A percentile compares a stretch with the other conserved stretches of the same genome.
Evolutionary conservation across 2,329 filamentous ascomycete species (phyloP).

Genomic region (Neoarthrinium moseri): DNA sequence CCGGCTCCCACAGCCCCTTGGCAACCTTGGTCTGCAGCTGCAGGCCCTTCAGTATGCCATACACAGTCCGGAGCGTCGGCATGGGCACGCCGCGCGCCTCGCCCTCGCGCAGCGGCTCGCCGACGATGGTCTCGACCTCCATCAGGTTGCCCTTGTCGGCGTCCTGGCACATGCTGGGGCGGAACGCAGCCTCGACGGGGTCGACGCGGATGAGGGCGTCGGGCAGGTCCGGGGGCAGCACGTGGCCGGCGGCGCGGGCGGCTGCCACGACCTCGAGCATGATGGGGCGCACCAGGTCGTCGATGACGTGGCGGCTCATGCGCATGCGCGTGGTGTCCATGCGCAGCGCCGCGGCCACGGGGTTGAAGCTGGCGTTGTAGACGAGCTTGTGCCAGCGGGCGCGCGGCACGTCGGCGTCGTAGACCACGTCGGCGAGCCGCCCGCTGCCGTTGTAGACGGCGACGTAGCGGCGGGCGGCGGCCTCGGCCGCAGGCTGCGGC

Average conservation of each 20-base stretch:
- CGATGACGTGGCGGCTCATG: slow-evolving; percentile 40
- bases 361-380: slow-evolving; percentile 50
- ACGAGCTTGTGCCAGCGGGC: slow-evolving; percentile 51
- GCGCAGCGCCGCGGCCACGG: slow-evolving; percentile 48
- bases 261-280: slow-evolving; percentile 53
- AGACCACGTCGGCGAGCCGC: slow-evolving; percentile 39
- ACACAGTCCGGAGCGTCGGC: slow-evolving; percentile 48
- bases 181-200: slow-evolving; percentile 45
- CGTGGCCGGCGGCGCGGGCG: slow-evolving; percentile 40
- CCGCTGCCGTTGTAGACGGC: slow-evolving; percentile 44
- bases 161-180: slow-evolving; percentile 56
- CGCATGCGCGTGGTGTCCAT: slow-evolving; percentile 51
- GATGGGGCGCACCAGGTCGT: slow-evolving; percentile 47
- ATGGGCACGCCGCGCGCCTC: slow-evolving; percentile 44
- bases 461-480: slow-evolving; percentile 41
- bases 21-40: slow-evolving; percentile 46
- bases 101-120: slow-evolving; percentile 54
- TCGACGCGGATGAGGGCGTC: slow-evolving; percentile 46
- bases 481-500: slow-evolving; percentile 16
- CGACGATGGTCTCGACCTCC: slow-evolving; percentile 55
- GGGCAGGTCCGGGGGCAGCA: slow-evolving; percentile 37
- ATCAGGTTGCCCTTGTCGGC: slow-evolving; percentile 51
- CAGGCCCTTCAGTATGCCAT: slow-evolving; percentile 44
- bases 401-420: slow-evolving; percentile 39
- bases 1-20: slow-evolving; percentile 34